Evolutionary conservation across 2,329 filamentous ascomycete genomes (phyloP).

Genomic region (Periconia macrospinosa): DNA sequence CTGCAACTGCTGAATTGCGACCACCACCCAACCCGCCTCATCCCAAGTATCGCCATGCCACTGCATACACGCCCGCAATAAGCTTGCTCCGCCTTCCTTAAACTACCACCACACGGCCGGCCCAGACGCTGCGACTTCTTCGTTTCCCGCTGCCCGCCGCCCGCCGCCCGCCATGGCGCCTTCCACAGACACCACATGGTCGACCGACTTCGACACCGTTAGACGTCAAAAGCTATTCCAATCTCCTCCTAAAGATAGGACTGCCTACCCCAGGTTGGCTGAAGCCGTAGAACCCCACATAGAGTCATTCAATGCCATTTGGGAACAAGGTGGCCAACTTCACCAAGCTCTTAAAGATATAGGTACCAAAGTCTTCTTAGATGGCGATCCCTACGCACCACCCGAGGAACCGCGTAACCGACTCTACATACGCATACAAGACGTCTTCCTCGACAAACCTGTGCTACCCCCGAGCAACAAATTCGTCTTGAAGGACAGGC

Average conservation of each 20-base stretch:
- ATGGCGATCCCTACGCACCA: constrained; percentile 64
- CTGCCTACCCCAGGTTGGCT: constrained; percentile 84
- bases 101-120: not conserved
- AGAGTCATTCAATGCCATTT: constrained; percentile 91
- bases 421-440: constrained; percentile 75
- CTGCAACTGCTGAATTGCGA: not conserved
- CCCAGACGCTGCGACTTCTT: not conserved
- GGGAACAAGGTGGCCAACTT: constrained; percentile 72
- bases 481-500: constrained; percentile 61
- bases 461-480: constrained; percentile 81
- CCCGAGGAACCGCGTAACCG: constrained; percentile 69
- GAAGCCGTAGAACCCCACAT: constrained; percentile 89
- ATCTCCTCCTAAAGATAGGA: constrained; percentile 82
- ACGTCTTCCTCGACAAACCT: constrained; percentile 81
- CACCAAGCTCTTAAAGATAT: constrained; percentile 83
- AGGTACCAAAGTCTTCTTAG: constrained; percentile 82
- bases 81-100: not conserved
- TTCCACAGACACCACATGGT: constrained; percentile 65
- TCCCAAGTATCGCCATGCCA: constrained; percentile 2
- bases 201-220: constrained; percentile 81
- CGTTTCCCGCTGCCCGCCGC: constrained; percentile 3
- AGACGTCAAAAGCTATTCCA: constrained; percentile 86
- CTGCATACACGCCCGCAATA: constrained; percentile 1
- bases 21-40: not conserved
- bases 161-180: constrained; percentile 30